Evolutionary conservation across 2,329 filamentous ascomycete genomes (phyloP).

Genomic region (Scolecobasidium constrictum): DNA sequence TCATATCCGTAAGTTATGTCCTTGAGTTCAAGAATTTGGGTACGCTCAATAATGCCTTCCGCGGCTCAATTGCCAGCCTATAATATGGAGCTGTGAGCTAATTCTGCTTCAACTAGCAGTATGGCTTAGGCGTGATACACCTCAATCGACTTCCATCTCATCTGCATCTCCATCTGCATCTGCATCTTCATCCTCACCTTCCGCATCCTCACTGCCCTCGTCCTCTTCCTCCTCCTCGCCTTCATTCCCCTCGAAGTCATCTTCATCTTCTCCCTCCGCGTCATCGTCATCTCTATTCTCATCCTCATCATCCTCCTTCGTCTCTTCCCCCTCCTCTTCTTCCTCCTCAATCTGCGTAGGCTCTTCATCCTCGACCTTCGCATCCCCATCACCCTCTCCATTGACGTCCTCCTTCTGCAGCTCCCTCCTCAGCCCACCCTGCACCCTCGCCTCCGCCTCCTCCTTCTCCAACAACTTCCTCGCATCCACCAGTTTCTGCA

Average conservation of each 20-base stretch:
- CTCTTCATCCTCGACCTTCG: constrained; percentile 17
- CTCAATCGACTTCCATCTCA: constrained; percentile 17
- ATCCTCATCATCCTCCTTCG: constrained; percentile 18
- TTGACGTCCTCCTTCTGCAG: constrained; percentile 12
- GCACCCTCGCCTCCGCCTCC: constrained; percentile 53
- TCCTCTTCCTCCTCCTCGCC: constrained; percentile 12
- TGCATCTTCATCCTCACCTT: constrained; percentile 11
- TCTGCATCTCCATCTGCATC: constrained; percentile 15
- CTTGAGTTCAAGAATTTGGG: too few relatives aligned
- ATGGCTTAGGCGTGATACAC: too few relatives aligned
- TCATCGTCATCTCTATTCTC: constrained; percentile 33
- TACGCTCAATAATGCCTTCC: too few relatives aligned
- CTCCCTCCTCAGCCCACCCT: constrained; percentile 17
- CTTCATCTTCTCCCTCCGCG: constrained; percentile 17
- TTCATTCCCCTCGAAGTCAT: constrained; percentile 26
- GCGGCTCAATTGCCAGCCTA: too few relatives aligned
- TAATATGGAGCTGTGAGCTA: too few relatives aligned
- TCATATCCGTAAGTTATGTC: too few relatives aligned
- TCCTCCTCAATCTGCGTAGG: constrained; percentile 14
- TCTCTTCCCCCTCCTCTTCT: constrained; percentile 18
- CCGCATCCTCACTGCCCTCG: constrained; percentile 12
- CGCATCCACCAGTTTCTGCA: constrained; percentile 59
- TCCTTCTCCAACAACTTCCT: constrained; percentile 68
- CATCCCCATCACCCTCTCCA: constrained; percentile 14
- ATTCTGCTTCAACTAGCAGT: too few relatives aligned